Conservation (phyloP, 2,329 filamentous ascomycete genomes). For the Didymella pomorum region DNA sequence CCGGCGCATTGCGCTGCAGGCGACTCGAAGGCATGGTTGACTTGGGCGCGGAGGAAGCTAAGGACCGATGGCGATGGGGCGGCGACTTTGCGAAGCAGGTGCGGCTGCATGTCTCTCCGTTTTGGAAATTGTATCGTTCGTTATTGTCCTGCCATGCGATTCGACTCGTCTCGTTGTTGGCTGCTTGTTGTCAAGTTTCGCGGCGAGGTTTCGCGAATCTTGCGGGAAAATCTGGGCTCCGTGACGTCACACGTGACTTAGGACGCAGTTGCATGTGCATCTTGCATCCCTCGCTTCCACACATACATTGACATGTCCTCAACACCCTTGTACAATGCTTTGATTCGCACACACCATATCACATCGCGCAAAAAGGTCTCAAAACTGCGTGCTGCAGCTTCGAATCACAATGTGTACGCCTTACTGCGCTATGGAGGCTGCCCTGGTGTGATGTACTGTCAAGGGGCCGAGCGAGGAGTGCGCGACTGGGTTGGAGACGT, state of each 20-base stretch:
- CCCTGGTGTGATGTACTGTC: slow-evolving; percentile 82
- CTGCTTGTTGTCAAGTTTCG: slow-evolving; percentile 1
- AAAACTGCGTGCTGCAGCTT: slow-evolving; percentile 69
- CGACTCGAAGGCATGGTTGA: slow-evolving; percentile 41
- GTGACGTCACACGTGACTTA: slow-evolving; percentile 40
- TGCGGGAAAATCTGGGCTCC: slow-evolving; percentile 22
- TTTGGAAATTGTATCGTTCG: slow-evolving; percentile 20
- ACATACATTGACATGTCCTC: slow-evolving; percentile 31
- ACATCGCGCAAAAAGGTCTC: slow-evolving; percentile 78
- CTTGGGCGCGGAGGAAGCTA: slow-evolving; percentile 49
- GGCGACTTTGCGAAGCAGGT: slow-evolving; percentile 41
- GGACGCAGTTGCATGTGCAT: neutral
- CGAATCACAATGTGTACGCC: slow-evolving; percentile 67
- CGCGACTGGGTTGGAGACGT: slow-evolving; percentile 71
- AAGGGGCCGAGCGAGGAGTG: slow-evolving; percentile 66
- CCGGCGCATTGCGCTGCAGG: slow-evolving; percentile 35
- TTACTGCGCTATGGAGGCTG: slow-evolving; percentile 72
- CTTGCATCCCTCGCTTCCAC: neutral
- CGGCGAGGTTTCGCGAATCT: slow-evolving; percentile 1
- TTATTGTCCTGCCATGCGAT: slow-evolving; percentile 17
- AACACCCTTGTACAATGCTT: slow-evolving; percentile 58
- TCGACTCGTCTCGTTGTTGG: neutral
- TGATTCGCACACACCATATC: slow-evolving; percentile 83
- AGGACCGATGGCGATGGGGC: slow-evolving; percentile 49
- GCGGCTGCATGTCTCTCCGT: slow-evolving; percentile 49